Conservation (phyloP, 768 basidiomycete species). For the Ephemerocybe angulata region DNA sequence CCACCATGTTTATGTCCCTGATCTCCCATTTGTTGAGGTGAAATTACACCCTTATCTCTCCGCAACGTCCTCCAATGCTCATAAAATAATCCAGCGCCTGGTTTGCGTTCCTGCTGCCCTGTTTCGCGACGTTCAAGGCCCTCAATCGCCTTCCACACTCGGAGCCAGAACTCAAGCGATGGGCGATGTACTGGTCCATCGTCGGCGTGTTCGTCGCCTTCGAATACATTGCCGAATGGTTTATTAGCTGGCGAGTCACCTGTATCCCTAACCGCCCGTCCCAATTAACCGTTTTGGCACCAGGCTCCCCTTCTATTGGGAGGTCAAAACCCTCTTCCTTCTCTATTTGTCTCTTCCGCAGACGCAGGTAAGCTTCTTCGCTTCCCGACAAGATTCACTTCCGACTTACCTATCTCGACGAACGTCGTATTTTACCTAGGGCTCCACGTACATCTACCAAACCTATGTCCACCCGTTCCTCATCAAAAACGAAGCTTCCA, state of each 20-base stretch:
- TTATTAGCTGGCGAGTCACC: constrained; percentile 57
- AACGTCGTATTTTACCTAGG: constrained; percentile 39
- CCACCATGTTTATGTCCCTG: constrained; percentile 42
- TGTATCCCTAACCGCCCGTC: constrained; percentile 8
- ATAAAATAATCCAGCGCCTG: constrained; percentile 46
- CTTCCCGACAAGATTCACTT: not conserved
- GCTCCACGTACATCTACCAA: constrained; percentile 63
- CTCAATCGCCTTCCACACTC: constrained; percentile 48
- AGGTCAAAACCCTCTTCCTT: constrained; percentile 62
- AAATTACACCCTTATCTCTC: constrained; percentile 1
- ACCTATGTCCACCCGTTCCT: constrained; percentile 61
- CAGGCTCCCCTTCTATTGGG: constrained; percentile 79
- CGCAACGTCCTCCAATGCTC: not conserved
- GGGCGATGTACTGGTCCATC: constrained; percentile 63
- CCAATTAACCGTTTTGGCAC: constrained; percentile 15
- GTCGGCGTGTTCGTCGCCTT: constrained; percentile 57
- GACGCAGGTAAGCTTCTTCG: constrained; percentile 47
- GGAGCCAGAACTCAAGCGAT: constrained; percentile 53
- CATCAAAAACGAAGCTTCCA: constrained; percentile 50
- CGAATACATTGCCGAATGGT: constrained; percentile 60
- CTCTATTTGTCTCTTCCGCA: constrained; percentile 69
- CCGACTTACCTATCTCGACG: constrained; percentile 10
- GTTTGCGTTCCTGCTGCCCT: constrained; percentile 66
- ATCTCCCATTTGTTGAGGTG: constrained; percentile 51
- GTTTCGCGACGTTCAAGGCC: constrained; percentile 65